Evolutionary conservation across 106 monocot species (phyloP).

Genomic region (Acanthochlamys bracteata): DNA sequence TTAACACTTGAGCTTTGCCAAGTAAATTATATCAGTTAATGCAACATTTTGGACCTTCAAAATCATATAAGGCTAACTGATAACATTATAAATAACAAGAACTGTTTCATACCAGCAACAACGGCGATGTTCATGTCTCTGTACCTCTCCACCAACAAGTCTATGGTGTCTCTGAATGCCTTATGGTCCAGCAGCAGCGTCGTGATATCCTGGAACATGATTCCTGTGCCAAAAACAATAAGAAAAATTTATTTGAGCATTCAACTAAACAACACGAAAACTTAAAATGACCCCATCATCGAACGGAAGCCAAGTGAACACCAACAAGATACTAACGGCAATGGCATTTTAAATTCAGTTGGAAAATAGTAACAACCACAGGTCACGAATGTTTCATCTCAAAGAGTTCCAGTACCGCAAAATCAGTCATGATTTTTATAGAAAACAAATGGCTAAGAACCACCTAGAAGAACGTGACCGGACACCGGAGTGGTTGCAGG

Average conservation of each 20-base stretch:
- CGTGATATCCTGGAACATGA: slow-evolving; percentile 94
- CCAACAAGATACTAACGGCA: too few relatives aligned
- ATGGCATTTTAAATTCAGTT: too few relatives aligned
- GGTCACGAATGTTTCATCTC: too few relatives aligned
- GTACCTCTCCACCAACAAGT: slow-evolving; percentile 86
- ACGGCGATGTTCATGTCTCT: slow-evolving; percentile 67
- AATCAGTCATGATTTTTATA: too few relatives aligned
- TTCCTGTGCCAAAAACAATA: slow-evolving; percentile 29
- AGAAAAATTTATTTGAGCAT: neutral
- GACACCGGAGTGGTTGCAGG: too few relatives aligned
- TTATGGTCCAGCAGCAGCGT: slow-evolving; percentile 74
- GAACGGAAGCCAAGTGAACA: neutral
- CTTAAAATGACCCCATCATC: neutral
- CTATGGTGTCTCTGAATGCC: slow-evolving; percentile 72
- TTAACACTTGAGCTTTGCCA: too few relatives aligned
- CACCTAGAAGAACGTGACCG: too few relatives aligned
- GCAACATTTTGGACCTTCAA: too few relatives aligned
- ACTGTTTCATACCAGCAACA: slow-evolving; percentile 50
- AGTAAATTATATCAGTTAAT: too few relatives aligned
- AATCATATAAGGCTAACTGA: neutral
- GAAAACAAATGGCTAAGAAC: too few relatives aligned
- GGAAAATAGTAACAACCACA: too few relatives aligned
- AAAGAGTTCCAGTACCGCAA: too few relatives aligned
- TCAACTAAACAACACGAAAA: neutral
- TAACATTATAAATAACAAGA: neutral